Evolutionary conservation across 176 grass and related monocot genomes (phyloP).

Genomic region (Avena atlantica): DNA sequence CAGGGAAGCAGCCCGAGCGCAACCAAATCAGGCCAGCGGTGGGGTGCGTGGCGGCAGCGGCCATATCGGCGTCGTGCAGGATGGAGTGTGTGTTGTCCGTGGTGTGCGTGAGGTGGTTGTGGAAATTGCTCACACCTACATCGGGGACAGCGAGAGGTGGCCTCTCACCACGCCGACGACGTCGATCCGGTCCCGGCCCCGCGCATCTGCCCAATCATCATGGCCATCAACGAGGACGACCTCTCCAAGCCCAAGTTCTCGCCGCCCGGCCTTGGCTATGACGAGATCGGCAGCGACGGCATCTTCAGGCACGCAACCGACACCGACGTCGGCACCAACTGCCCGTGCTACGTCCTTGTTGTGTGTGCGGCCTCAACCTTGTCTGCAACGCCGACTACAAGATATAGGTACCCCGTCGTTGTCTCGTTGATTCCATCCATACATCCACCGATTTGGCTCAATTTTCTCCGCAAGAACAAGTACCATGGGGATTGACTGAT

Average conservation of each 20-base stretch:
- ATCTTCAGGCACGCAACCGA: slow-evolving; percentile 68
- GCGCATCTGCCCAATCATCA: slow-evolving; percentile 73
- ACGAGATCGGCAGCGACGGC: slow-evolving; percentile 39
- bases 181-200: slow-evolving; percentile 69
- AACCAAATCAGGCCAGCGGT: no score
- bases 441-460: no score
- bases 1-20: no score
- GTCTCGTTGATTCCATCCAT: no score
- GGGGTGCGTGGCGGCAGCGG: background rate
- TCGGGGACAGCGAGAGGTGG: slow-evolving; percentile 99
- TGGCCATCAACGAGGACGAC: slow-evolving; percentile 79
- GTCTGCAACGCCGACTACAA: slow-evolving; percentile 91
- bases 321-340: slow-evolving; percentile 56
- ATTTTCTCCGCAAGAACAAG: no score
- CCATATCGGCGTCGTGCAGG: slow-evolving; percentile 92
- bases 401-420: background rate
- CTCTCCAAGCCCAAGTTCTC: slow-evolving; percentile 59
- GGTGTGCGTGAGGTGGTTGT: slow-evolving; percentile 75
- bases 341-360: slow-evolving; percentile 85
- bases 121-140: slow-evolving; percentile 91
- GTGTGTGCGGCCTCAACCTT: slow-evolving; percentile 89
- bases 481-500: no score
- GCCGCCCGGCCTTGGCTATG: slow-evolving; percentile 51
- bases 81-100: slow-evolving; percentile 74
- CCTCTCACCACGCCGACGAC: slow-evolving; percentile 57